These are phyloP conservation scores for Ophiostoma himal-ulmi DNA, from an alignment of 2,329 filamentous ascomycete species.

Conservation along the genomic window DNA sequence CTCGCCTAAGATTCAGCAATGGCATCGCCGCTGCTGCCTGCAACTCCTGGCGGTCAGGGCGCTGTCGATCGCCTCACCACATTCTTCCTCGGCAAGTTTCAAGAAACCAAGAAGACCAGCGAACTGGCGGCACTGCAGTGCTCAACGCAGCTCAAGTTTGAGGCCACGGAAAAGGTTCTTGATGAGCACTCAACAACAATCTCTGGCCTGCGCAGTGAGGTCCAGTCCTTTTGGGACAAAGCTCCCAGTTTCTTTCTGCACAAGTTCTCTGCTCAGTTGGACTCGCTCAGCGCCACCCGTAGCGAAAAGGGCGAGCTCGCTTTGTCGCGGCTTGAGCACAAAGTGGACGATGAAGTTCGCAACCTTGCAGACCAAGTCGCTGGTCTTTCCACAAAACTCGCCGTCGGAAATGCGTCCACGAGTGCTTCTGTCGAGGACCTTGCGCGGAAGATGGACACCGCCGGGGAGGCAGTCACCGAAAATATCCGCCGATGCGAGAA, in stretches of 20 bases:
- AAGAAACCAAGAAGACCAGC: slow-evolving; percentile 22
- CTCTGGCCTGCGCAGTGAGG: slow-evolving; percentile 15
- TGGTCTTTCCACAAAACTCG: slow-evolving; percentile 23
- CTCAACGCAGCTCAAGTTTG: slow-evolving; percentile 23
- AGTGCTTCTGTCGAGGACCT: slow-evolving; percentile 17
- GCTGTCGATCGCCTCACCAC: slow-evolving; percentile 23
- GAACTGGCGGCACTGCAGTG: slow-evolving; percentile 19
- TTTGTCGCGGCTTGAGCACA: slow-evolving; percentile 22
- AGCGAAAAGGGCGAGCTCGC: slow-evolving; percentile 21
- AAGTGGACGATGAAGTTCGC: slow-evolving; percentile 24
- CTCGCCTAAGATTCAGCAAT: neutral
- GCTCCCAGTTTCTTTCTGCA: slow-evolving; percentile 21
- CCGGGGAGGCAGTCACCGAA: neutral
- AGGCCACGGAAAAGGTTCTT: slow-evolving; percentile 22
- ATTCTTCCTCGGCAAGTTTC: slow-evolving; percentile 24
- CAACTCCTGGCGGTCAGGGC: neutral
- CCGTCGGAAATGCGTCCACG: slow-evolving; percentile 15
- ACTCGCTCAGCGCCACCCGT: slow-evolving; percentile 13
- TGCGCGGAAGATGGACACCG: neutral
- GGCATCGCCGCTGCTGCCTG: neutral
- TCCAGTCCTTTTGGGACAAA: slow-evolving; percentile 24
- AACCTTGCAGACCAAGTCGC: slow-evolving; percentile 22
- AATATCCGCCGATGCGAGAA: slow-evolving; percentile 19
- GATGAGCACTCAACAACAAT: slow-evolving; percentile 17
- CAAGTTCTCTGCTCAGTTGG: slow-evolving; percentile 23